Conservation (phyloP, 768 basidiomycete genomes). For the Mycena filopes region DNA sequence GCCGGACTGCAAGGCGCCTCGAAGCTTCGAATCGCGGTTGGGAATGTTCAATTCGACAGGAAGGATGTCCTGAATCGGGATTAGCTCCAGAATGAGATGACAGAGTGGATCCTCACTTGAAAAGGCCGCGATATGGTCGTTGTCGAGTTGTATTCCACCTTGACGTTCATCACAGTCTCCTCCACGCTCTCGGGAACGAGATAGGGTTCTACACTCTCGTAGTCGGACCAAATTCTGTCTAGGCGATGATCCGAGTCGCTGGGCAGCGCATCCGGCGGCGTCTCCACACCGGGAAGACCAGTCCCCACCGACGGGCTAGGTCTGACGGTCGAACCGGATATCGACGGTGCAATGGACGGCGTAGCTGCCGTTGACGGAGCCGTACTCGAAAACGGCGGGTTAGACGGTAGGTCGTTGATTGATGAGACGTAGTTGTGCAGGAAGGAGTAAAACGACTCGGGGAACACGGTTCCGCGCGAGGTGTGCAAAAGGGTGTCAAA, state of each 20-base stretch:
- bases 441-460: slow-evolving; percentile 95
- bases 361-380: slow-evolving; percentile 46
- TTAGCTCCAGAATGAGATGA: neutral
- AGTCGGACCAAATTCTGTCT: slow-evolving; percentile 89
- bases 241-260: slow-evolving; percentile 88
- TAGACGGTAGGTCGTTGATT: slow-evolving; percentile 72
- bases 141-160: slow-evolving; percentile 64
- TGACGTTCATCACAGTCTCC: slow-evolving; percentile 62
- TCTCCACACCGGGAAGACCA: slow-evolving; percentile 38
- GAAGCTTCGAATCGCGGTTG: slow-evolving; percentile 69
- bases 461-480: slow-evolving; percentile 84
- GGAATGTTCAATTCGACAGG: slow-evolving; percentile 83
- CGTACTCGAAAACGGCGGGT: slow-evolving; percentile 53
- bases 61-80: slow-evolving; percentile 69
- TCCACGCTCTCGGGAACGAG: slow-evolving; percentile 61
- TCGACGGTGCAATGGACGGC: slow-evolving; percentile 45
- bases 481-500: slow-evolving; percentile 83
- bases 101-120: slow-evolving; percentile 57
- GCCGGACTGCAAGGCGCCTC: slow-evolving; percentile 60
- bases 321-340: slow-evolving; percentile 44
- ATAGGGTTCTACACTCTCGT: slow-evolving; percentile 82
- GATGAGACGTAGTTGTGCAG: slow-evolving; percentile 90
- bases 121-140: slow-evolving; percentile 59
- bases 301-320: slow-evolving; percentile 45
- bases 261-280: slow-evolving; percentile 58